Evolutionary conservation across 371 early-diverging fungal species (phyloP), one percentile per base, ranked within the genome.

Genomic region (Conidiobolus incongruus): DNA sequence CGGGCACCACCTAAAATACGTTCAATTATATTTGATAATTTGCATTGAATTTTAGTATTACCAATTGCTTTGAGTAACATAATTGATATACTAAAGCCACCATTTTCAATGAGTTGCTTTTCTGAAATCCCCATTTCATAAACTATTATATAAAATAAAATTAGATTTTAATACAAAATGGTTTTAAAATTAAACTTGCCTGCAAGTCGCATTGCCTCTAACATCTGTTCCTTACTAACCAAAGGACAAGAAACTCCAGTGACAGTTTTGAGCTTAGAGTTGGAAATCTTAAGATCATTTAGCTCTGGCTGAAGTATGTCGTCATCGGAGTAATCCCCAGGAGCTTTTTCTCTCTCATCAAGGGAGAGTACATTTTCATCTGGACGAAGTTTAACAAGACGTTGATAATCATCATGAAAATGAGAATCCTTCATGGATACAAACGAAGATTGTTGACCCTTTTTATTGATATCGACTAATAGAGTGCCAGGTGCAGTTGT

Each of bases 101-200:
- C 82, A 55, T 82, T 83, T 51, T 83, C 84, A 35, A 80, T 62
- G 63, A 81, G 64, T 47, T 76, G 77, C 29, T 67, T 67, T 16
- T 74, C 67, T 43, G 60, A 69, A 10, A 74, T 68, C 3, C 81
- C 82, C 17, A 68, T 70, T 33, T 70, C 69, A 4, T 40, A 40
- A 0, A 59, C 66, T 37, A 54, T 38, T 7, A 35, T 19, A 19
- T 24, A 35, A 33, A 42, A 37, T 11, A 7, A 21, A 24, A 21
- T 33, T 7, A 12, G 35, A 6, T 28, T 24, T 28, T 5, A 38
- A 16, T 46, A 32, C 11, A 11, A 24, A 23, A 15, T 19, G 36
- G 37, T 16, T 32, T 29, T 30, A n/a, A 44, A 15, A 40, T n/a
- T 4, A 44, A 1, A 53, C 40, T 47, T 53, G 59, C 65, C 54